phyloP scores from a whole-genome alignment of 805 yeast genomes.

The Candida tibetensis region DNA sequence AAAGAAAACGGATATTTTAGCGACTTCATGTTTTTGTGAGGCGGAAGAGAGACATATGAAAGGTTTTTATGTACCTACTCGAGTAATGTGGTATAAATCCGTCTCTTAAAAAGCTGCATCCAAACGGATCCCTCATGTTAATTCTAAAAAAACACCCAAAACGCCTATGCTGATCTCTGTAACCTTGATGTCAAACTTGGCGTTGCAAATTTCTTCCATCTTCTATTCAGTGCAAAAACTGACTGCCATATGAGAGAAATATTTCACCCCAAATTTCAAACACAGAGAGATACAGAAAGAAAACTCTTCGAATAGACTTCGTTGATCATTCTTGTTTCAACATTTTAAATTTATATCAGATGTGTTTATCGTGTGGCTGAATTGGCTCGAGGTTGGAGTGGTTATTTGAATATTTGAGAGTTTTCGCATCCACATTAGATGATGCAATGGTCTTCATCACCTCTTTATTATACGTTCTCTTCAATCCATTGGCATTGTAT shows the following conservation, averaged over 20 bases:
- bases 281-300: constrained; percentile 27
- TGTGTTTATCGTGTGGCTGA: constrained; percentile 75
- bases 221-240: constrained; percentile 21
- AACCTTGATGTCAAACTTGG: no score
- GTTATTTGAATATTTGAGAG: constrained; percentile 52
- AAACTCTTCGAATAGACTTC: constrained; percentile 43
- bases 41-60: no score
- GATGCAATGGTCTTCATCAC: constrained; percentile 28
- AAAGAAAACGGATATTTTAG: no score
- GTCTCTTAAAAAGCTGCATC: no score
- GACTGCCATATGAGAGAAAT: constrained; percentile 17
- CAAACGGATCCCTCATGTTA: no score
- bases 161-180: no score
- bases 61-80: no score
- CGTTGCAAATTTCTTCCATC: constrained; percentile 14
- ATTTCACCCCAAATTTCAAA: constrained; percentile 34
- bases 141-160: no score
- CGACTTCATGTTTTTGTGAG: no score
- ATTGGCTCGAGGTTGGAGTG: constrained; percentile 68
- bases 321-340: constrained; percentile 43
- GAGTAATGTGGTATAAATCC: no score
- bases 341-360: constrained; percentile 57
- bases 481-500: constrained; percentile 65
- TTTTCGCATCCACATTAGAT: constrained; percentile 40
- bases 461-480: constrained; percentile 24